phyloP scores from a whole-genome alignment of 2,329 filamentous ascomycete genomes.

The Trichoderma koningii region DNA sequence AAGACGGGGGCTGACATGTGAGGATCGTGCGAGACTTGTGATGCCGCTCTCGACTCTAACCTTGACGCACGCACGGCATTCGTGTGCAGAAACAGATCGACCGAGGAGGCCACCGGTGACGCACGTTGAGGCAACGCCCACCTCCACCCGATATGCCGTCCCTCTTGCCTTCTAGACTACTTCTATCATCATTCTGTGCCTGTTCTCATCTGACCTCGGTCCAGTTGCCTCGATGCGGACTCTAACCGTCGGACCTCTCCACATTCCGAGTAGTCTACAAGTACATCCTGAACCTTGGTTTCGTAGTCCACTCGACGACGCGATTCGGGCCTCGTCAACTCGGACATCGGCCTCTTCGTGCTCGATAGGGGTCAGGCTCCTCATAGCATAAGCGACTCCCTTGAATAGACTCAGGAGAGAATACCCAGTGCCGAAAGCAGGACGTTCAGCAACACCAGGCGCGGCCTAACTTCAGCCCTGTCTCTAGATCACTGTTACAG shows the following conservation, averaged over 20 bases:
- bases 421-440: background rate
- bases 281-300: no score
- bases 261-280: background rate
- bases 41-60: background rate
- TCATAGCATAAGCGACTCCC: background rate
- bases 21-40: background rate
- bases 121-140: constrained; percentile 4
- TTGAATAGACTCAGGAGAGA: background rate
- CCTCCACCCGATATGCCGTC: background rate
- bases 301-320: no score
- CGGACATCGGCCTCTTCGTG: no score
- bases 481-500: background rate
- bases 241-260: background rate
- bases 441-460: background rate
- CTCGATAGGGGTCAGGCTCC: no score
- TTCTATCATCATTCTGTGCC: background rate
- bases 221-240: background rate
- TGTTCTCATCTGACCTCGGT: constrained; percentile 6
- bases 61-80: constrained; percentile 13
- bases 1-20: no score
- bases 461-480: background rate
- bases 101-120: background rate
- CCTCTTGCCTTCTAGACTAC: no score
- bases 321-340: no score
- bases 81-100: constrained; percentile 8